Evolutionary conservation across 768 basidiomycete genomes (phyloP), one percentile per base, ranked within the genome.

Genomic region (Phallus indusiatus): DNA sequence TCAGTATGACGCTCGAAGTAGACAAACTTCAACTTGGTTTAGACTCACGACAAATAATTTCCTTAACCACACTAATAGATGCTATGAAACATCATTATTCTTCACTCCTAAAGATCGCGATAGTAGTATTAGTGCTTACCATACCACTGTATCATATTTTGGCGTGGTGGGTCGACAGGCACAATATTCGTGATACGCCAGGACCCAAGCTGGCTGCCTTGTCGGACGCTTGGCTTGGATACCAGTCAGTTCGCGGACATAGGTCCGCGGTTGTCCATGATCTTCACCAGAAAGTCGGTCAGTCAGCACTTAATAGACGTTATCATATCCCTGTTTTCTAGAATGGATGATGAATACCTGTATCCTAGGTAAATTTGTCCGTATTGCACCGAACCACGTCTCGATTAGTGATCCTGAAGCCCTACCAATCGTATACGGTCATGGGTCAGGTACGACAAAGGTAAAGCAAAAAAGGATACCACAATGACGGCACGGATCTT

Each of bases 321-420:
- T n/a, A 37, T 28, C 16, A 12, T 49, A 14, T 22, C 36, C 12
- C 52, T 1, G 36, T 12, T 21, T 33, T n/a, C 7, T 47, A n/a
- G 12, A 6, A 22, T 14, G n/a, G n/a, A n/a, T n/a, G n/a, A n/a
- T n/a, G n/a, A n/a, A n/a, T n/a, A n/a, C n/a, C n/a, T n/a, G n/a
- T n/a, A n/a, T n/a, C n/a, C n/a, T 60, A 87, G 85, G 85, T 22
- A 79, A 78, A 9, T 72, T 88, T 54, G 83, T 88, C n/a, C 83
- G 87, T 62, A 72, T 89, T 60, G 85, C 86, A 0, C 88, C 88
- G 0, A 85, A n/a, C n/a, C n/a, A n/a, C n/a, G n/a, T n/a, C n/a
- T n/a, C n/a, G n/a, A n/a, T n/a, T n/a, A n/a, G n/a, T 11, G 83
- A 89, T 64, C 89, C 91, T 0, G 85, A 83, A 0, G 91, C 90